These are phyloP conservation scores for Phytophthora constricta DNA, from an alignment of 352 stramenopile genomes.

Conservation along the genomic window DNA sequence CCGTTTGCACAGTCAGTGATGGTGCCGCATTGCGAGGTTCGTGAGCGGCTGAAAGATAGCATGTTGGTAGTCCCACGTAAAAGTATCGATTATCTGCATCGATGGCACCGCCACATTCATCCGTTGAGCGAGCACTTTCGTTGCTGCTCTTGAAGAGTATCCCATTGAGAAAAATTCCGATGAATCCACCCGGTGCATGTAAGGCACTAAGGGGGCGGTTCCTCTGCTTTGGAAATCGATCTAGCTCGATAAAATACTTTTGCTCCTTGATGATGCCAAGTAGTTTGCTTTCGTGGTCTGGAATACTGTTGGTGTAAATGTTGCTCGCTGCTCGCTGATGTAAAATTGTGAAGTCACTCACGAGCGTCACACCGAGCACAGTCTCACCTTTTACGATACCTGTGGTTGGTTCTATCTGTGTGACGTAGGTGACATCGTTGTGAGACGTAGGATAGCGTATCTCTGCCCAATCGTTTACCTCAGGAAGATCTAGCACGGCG, in stretches of 20 bases:
- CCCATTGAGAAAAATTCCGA: conserved; percentile 68
- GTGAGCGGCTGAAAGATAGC: conserved; percentile 37
- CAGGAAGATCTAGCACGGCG: conserved; percentile 64
- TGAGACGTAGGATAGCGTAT: conserved; percentile 49
- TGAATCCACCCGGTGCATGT: conserved; percentile 32
- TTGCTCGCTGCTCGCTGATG: conserved; percentile 46
- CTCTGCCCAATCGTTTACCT: conserved; percentile 67
- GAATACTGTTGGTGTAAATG: conserved; percentile 76
- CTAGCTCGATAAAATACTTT: conserved; percentile 67
- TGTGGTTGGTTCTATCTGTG: conserved; percentile 57
- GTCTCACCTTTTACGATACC: conserved; percentile 10
- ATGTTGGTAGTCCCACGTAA: conserved; percentile 50
- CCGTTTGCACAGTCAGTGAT: neutral
- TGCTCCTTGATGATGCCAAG: conserved; percentile 30
- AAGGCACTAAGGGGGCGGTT: conserved; percentile 32
- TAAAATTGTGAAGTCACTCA: conserved; percentile 56
- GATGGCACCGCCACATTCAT: conserved; percentile 60
- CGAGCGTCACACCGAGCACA: conserved; percentile 1
- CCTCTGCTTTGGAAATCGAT: conserved; percentile 52
- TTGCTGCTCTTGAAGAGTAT: conserved; percentile 53
- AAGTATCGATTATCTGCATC: conserved; percentile 56
- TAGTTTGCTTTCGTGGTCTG: conserved; percentile 41
- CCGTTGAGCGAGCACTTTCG: conserved; percentile 14
- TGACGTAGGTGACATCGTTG: conserved; percentile 49
- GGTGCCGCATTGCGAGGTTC: conserved; percentile 6